phyloP scores from a whole-genome alignment of 179 eudicot genomes.

The Amaranthus tricolor region DNA sequence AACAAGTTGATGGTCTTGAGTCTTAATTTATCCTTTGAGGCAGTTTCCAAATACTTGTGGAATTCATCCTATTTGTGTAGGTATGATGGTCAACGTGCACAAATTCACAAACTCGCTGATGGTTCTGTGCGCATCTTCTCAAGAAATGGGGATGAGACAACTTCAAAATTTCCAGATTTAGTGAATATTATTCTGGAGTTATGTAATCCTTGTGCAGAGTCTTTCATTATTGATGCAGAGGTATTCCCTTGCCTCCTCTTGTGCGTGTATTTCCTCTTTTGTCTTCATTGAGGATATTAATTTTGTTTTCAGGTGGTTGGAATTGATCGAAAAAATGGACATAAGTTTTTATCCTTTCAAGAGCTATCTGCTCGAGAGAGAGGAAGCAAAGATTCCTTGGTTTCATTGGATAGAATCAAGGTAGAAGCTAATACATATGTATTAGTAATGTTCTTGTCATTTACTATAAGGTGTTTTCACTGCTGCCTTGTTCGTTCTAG shows the following conservation, averaged over 20 bases:
- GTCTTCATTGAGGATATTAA: slow-evolving; percentile 3
- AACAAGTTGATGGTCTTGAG: not conserved
- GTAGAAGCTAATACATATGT: slow-evolving; percentile 23
- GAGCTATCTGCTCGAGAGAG: slow-evolving; percentile 88
- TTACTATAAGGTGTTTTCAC: not conserved
- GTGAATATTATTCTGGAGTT: slow-evolving; percentile 65
- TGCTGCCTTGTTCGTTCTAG: slow-evolving; percentile 2
- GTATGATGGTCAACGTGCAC: slow-evolving; percentile 99
- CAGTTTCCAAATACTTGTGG: slow-evolving; percentile 10
- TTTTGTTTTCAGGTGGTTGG: slow-evolving; percentile 74
- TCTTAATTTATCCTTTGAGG: not conserved
- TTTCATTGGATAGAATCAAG: slow-evolving; percentile 76
- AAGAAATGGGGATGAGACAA: slow-evolving; percentile 92
- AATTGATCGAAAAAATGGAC: slow-evolving; percentile 70
- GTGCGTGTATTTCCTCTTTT: not conserved
- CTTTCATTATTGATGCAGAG: slow-evolving; percentile 91
- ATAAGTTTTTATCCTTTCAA: slow-evolving; percentile 85
- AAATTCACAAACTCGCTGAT: slow-evolving; percentile 80
- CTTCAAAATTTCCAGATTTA: slow-evolving; percentile 83
- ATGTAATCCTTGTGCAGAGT: slow-evolving; percentile 48
- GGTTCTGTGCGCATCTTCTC: slow-evolving; percentile 86
- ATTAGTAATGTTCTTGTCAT: not conserved
- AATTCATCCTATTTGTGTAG: slow-evolving; percentile 34
- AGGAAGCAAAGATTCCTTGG: slow-evolving; percentile 65
- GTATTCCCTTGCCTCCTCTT: slow-evolving; percentile 28